Percentiles rank a stretch among this genome's conserved stretches.
phyloP scores from a whole-genome alignment of 2,329 filamentous ascomycete genomes.

The Leptodontidium sp. region DNA sequence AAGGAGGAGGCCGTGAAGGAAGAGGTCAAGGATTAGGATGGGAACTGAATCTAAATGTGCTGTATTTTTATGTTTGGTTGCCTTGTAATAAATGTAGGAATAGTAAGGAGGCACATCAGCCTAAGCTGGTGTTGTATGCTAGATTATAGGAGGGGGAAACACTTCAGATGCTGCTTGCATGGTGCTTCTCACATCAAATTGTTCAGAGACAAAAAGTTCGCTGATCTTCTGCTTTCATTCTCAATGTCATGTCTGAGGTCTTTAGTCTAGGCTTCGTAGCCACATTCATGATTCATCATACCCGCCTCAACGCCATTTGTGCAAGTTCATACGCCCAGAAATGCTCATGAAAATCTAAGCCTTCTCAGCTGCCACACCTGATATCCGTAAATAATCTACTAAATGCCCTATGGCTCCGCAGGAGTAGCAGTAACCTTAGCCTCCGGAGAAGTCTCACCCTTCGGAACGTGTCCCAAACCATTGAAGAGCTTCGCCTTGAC shows the following conservation, averaged over 20 bases:
- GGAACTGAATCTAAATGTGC: background rate
- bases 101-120: background rate
- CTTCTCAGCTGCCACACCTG: background rate
- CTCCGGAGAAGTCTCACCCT: constrained; percentile 22
- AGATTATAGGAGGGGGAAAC: background rate
- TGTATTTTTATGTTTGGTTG: background rate
- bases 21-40: background rate
- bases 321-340: constrained; percentile 33
- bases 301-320: constrained; percentile 34
- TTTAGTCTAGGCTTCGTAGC: constrained; percentile 12
- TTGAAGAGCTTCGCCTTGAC: constrained; percentile 60
- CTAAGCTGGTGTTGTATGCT: background rate
- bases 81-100: background rate
- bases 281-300: constrained; percentile 32
- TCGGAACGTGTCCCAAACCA: constrained; percentile 39
- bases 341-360: constrained; percentile 26
- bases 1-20: constrained; percentile 23
- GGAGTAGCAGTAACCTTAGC: constrained; percentile 15
- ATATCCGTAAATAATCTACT: background rate
- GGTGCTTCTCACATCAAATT: background rate
- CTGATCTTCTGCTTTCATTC: background rate
- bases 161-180: background rate
- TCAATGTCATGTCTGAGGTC: constrained; percentile 22
- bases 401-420: constrained; percentile 18
- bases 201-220: background rate